Evolutionary conservation across 1,284 basidiomycete genomes (phyloP).

Genomic region (Lentinula novae-zelandiae): DNA sequence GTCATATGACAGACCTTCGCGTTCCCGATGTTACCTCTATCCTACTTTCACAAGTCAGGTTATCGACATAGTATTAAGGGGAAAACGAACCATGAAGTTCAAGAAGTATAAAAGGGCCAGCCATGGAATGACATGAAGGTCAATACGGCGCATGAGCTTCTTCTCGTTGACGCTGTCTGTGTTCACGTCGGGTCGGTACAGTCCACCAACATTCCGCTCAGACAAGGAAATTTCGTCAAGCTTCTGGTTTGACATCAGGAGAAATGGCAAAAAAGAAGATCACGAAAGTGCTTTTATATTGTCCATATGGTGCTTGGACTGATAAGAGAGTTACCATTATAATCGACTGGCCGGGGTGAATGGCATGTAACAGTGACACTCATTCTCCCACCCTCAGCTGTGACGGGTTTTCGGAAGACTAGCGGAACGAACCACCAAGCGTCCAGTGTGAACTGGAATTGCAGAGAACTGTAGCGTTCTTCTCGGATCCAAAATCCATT

Average conservation of each 20-base stretch:
- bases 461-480: not conserved
- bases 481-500: not conserved
- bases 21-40: constrained; percentile 65
- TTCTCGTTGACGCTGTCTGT: constrained; percentile 39
- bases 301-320: not conserved
- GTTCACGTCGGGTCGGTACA: constrained; percentile 37
- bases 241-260: constrained; percentile 2
- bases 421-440: not conserved
- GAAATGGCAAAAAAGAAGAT: not conserved
- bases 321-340: not conserved
- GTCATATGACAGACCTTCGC: constrained; percentile 40
- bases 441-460: not conserved
- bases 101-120: constrained; percentile 59
- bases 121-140: constrained; percentile 53
- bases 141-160: constrained; percentile 47
- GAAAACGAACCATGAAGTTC: constrained; percentile 40
- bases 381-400: not conserved
- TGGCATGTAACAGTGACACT: not conserved
- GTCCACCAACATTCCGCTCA: constrained; percentile 16
- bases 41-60: constrained; percentile 19
- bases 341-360: not conserved
- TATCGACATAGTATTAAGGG: not conserved
- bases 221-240: not conserved
- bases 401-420: not conserved
- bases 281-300: not conserved